Conservation (phyloP, 179 eudicot genomes). For the Vitellaria paradoxa region DNA sequence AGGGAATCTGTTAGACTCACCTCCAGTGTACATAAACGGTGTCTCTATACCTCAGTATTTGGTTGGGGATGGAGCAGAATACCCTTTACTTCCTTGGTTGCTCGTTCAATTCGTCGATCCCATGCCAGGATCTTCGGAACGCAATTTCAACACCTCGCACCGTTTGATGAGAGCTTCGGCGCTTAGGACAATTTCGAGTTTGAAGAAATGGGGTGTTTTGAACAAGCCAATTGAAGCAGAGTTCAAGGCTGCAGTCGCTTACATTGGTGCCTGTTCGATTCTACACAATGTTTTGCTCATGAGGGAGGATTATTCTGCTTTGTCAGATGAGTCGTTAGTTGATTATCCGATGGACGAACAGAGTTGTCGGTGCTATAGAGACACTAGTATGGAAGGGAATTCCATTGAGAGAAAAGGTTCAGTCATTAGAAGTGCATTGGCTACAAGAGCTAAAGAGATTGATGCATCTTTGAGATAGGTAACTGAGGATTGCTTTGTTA, state of each 20-base stretch:
- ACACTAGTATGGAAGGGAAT: constrained; percentile 22
- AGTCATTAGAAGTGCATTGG: constrained; percentile 55
- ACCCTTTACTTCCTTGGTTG: constrained; percentile 81
- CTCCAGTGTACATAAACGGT: constrained; percentile 22
- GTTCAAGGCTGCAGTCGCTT: constrained; percentile 61
- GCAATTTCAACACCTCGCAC: constrained; percentile 38
- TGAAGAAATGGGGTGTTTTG: constrained; percentile 83
- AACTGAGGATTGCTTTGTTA: background rate
- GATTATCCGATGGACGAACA: constrained; percentile 19
- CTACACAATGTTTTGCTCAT: constrained; percentile 77
- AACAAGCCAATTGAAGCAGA: constrained; percentile 57
- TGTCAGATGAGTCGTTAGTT: constrained; percentile 30
- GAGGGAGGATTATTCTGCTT: constrained; percentile 75
- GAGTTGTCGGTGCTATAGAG: constrained; percentile 18
- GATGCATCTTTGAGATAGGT: background rate
- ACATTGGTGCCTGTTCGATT: constrained; percentile 83
- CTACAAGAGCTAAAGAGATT: constrained; percentile 34
- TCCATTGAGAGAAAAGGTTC: constrained; percentile 25
- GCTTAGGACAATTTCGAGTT: constrained; percentile 50
- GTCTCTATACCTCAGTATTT: constrained; percentile 59
- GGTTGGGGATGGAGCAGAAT: constrained; percentile 50
- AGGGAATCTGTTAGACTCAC: constrained; percentile 39
- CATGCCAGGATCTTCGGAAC: constrained; percentile 36
- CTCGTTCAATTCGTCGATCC: constrained; percentile 53
- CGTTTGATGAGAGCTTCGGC: constrained; percentile 34